These are phyloP conservation scores for Pinus tabuliformis DNA, from an alignment of 75 land plant genomes.

Conservation along the genomic window DNA sequence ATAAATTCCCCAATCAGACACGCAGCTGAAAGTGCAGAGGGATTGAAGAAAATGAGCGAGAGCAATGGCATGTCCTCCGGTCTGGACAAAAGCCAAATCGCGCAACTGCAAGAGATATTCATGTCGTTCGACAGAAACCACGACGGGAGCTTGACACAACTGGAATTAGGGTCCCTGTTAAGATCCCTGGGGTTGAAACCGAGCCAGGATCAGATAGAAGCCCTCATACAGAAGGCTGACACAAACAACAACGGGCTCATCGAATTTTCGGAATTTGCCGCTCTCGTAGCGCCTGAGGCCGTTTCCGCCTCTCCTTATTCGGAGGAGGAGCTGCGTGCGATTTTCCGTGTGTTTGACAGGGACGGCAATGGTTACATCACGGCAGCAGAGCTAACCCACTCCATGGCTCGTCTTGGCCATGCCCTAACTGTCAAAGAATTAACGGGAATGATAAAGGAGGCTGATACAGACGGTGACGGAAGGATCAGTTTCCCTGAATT, in stretches of 20 bases:
- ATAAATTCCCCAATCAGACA: too few species aligned
- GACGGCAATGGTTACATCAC: slow-evolving; percentile 61
- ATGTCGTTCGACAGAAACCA: slow-evolving; percentile 45
- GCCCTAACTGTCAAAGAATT: slow-evolving; percentile 54
- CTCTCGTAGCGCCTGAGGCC: slow-evolving; percentile 19
- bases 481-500: slow-evolving; percentile 55
- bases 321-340: slow-evolving; percentile 33
- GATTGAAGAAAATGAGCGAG: too few species aligned
- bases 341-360: slow-evolving; percentile 50
- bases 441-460: slow-evolving; percentile 62
- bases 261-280: slow-evolving; percentile 52
- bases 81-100: slow-evolving; percentile 33
- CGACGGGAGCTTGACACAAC: slow-evolving; percentile 65
- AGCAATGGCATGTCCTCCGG: not conserved
- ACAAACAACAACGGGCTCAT: slow-evolving; percentile 52
- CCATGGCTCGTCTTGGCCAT: slow-evolving; percentile 65
- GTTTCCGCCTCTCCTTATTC: slow-evolving; percentile 1
- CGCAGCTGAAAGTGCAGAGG: too few species aligned
- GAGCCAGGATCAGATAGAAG: slow-evolving; percentile 35
- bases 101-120: slow-evolving; percentile 44
- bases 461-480: slow-evolving; percentile 66
- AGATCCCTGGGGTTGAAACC: slow-evolving; percentile 58
- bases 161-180: slow-evolving; percentile 56
- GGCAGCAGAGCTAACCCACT: slow-evolving; percentile 58
- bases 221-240: slow-evolving; percentile 39